Evolutionary conservation across 306 rosid genomes (phyloP), one percentile per base, ranked within the genome.

Genomic region (Adenanthera pavonina): DNA sequence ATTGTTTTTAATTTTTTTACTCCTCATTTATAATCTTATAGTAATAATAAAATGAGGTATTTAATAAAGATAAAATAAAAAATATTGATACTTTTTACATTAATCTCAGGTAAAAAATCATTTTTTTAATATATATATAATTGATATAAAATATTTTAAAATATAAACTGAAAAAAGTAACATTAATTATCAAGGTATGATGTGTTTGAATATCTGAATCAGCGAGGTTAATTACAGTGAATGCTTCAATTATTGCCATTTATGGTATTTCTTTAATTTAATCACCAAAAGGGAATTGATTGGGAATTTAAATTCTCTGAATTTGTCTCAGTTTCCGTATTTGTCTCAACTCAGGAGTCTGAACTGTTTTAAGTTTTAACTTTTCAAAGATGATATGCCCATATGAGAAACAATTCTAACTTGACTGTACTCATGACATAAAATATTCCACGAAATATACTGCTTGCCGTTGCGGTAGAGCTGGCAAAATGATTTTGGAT

Each of bases 231-330:
- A 53, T 54, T 57, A 10, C 19, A 57, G 34, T 57, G 64, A 8
- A 57, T n/a, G 34, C 11, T 57, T 57, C 13, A 6, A 2, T 57
- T 20, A 57, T 57, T 34, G 6, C 14, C 30, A 25, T 25, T 25
- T 25, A 25, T 25, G 30, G 30, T 25, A 25, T 25, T 49, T 49
- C 62, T 38, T n/a, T 7, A 7, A 0, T 7, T 2, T 8, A 41
- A 68, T 25, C 4, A 49, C 17, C 14, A 51, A 9, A 7, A 62
- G 11, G 14, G 56, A 53, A 77, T 72, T 44, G 44, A 71, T 65
- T 49, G 81, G 78, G 81, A 56, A 57, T 76, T 57, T 43, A 41
- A 74, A 59, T 53, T 60, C 16, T 25, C 17, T 60, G 81, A 84
- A 78, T 61, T 66, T 52, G 20, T 16, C 15, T 17, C 5, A 17